A percentile compares a stretch with the other conserved stretches of the same genome.
phyloP scores from a whole-genome alignment of 345 rosid species.

The Erysimum cheiranthoides region DNA sequence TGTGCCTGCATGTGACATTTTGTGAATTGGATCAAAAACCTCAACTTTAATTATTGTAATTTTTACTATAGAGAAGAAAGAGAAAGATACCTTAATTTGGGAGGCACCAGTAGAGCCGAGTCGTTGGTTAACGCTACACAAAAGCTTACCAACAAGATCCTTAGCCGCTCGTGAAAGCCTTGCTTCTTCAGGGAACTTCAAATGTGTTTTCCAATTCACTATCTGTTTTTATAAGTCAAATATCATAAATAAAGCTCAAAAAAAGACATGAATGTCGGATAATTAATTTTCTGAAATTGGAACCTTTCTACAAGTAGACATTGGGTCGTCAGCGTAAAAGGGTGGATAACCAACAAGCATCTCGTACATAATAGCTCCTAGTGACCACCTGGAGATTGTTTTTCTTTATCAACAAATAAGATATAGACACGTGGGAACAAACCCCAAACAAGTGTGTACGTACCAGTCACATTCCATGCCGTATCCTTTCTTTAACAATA shows the following conservation, averaged over 20 bases:
- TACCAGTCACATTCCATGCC: conserved; percentile 97
- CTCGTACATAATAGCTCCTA: conserved; percentile 92
- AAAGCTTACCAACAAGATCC: conserved; percentile 76
- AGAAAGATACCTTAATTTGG: conserved; percentile 86
- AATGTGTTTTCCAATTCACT: conserved; percentile 92
- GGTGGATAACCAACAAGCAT: conserved; percentile 98
- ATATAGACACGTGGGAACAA: background rate
- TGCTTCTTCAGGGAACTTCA: conserved; percentile 97
- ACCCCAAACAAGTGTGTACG: conserved; percentile 28
- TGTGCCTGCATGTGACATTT: conserved; percentile 58
- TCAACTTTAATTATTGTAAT: background rate
- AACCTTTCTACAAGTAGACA: conserved; percentile 95
- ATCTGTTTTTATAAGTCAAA: conserved; percentile 49
- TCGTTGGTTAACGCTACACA: conserved; percentile 84
- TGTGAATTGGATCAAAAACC: conserved; percentile 22
- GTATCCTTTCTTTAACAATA: conserved; percentile 91
- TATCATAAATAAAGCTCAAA: background rate
- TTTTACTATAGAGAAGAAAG: conserved; percentile 54
- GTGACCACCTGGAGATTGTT: conserved; percentile 70
- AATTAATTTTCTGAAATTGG: background rate
- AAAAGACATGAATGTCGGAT: background rate
- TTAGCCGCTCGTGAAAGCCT: conserved; percentile 72
- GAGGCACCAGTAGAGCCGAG: conserved; percentile 80
- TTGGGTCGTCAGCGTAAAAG: conserved; percentile 88
- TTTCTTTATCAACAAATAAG: background rate